phyloP scores from a whole-genome alignment of 768 basidiomycete species.

The Xerocomus brunneocitrinus region DNA sequence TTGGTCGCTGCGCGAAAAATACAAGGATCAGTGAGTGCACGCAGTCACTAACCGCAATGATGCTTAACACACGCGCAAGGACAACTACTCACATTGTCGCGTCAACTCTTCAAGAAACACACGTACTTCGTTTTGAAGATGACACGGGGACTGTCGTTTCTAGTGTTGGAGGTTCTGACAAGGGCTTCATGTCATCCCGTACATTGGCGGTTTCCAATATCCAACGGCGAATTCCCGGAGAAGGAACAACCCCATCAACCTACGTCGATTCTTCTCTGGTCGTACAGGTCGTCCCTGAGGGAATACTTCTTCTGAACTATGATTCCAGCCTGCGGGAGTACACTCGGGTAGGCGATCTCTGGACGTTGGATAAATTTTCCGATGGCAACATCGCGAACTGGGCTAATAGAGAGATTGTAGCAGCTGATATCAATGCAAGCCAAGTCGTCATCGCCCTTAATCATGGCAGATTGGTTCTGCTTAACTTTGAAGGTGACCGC shows the following conservation, averaged over 20 bases:
- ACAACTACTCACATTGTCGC: conserved; percentile 53
- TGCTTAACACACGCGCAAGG: conserved; percentile 30
- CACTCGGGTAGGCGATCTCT: conserved; percentile 36
- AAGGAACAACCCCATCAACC: conserved; percentile 13
- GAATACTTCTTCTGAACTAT: conserved; percentile 53
- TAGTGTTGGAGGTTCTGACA: conserved; percentile 33
- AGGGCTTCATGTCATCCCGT: conserved; percentile 48
- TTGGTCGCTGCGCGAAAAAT: conserved; percentile 54
- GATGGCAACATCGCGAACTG: conserved; percentile 17
- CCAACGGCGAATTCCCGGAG: conserved; percentile 23
- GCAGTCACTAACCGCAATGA: not conserved
- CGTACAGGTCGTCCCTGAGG: conserved; percentile 67
- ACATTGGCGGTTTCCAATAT: conserved; percentile 68
- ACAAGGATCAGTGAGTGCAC: conserved; percentile 45
- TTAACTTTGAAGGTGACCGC: conserved; percentile 43
- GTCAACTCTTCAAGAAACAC: conserved; percentile 53
- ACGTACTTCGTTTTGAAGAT: conserved; percentile 49
- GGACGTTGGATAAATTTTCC: conserved; percentile 32
- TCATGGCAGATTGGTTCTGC: conserved; percentile 47
- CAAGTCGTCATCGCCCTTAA: conserved; percentile 61
- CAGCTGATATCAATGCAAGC: conserved; percentile 64
- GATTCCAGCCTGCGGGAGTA: conserved; percentile 44
- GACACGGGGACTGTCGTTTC: conserved; percentile 14
- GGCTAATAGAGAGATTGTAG: conserved; percentile 49
- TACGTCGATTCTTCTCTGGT: conserved; percentile 50